Percentiles rank a stretch among this genome's conserved stretches.
phyloP scores from a whole-genome alignment of 78 protist species.

The Dictyostelium purpureum region DNA sequence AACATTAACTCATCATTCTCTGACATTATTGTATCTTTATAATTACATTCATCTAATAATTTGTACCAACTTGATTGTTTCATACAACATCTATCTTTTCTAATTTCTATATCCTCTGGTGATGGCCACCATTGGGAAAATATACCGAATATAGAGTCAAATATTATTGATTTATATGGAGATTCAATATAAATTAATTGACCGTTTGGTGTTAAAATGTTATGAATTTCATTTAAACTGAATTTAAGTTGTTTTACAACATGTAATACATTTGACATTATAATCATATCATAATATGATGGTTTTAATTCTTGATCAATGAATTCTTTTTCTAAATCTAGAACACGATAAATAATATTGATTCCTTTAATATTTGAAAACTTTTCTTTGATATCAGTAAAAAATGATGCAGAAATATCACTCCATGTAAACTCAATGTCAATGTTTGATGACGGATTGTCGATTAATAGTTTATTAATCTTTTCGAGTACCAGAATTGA shows the following conservation, averaged over 20 bases:
- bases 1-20: not conserved
- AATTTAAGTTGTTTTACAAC: not conserved
- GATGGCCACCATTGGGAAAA: conserved; percentile 46
- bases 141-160: conserved; percentile 26
- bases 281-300: not conserved
- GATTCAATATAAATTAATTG: conserved; percentile 27
- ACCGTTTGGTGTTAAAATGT: conserved; percentile 4
- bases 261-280: not conserved
- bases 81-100: conserved; percentile 17
- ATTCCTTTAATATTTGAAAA: not conserved
- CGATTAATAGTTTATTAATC: not conserved
- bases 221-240: not conserved
- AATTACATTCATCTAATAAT: not conserved
- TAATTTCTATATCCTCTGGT: conserved; percentile 7
- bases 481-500: not conserved
- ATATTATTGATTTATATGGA: not conserved
- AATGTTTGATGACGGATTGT: not conserved
- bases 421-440: not conserved
- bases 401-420: not conserved
- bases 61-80: not conserved
- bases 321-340: not conserved
- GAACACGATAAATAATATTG: not conserved
- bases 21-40: not conserved
- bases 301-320: not conserved
- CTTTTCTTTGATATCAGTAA: not conserved